phyloP scores from a whole-genome alignment of 1,139 yeast genomes.

The Hemisphaericaspora subhashii region DNA sequence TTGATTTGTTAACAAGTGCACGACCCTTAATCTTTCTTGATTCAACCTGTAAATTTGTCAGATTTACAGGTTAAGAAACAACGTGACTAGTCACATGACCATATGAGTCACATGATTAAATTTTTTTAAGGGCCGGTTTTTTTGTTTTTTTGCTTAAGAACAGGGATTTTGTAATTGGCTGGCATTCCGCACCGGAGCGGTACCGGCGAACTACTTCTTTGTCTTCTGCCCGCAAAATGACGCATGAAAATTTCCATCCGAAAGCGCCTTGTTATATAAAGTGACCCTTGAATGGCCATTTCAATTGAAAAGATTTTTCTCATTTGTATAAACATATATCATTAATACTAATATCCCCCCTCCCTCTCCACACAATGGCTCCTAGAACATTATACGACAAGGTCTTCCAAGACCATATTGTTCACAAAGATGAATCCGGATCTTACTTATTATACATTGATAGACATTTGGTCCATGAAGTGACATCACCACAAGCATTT shows the following conservation, averaged over 20 bases:
- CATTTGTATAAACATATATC: background rate
- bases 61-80: background rate
- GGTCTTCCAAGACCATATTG: conserved; percentile 92
- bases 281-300: background rate
- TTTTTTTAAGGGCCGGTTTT: background rate
- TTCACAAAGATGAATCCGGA: conserved; percentile 84
- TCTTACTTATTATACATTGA: conserved; percentile 87
- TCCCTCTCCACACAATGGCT: too few relatives aligned
- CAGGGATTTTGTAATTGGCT: conserved; percentile 8
- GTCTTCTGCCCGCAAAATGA: conserved; percentile 5
- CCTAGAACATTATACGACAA: conserved; percentile 89
- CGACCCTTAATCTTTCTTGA: too few relatives aligned
- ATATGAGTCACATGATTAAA: conserved; percentile 1
- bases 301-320: background rate
- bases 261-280: too few relatives aligned
- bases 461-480: conserved; percentile 96
- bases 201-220: conserved; percentile 5
- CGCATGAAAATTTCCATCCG: conserved; percentile 4
- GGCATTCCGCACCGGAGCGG: conserved; percentile 8
- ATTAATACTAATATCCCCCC: too few relatives aligned
- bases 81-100: background rate
- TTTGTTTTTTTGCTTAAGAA: conserved; percentile 7
- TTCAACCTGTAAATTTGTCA: background rate
- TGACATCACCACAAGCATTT: conserved; percentile 97
- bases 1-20: background rate